Evolutionary conservation across 148 eudicot species (phyloP).

Genomic region (Dianthus caryophyllus): DNA sequence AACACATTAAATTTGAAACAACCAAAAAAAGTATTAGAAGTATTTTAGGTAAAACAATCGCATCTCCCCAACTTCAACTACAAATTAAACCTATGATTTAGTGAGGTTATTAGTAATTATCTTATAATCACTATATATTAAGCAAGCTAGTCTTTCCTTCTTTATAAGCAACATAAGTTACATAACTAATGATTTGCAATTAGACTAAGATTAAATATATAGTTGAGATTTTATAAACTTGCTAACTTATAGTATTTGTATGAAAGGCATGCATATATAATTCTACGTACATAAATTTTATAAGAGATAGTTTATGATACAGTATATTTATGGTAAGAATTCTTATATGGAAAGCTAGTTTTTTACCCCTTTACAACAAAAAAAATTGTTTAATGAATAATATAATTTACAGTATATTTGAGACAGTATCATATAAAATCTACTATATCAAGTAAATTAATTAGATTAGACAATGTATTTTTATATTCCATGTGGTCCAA

Average conservation of each 20-base stretch:
- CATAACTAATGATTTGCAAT: slow-evolving; percentile 3
- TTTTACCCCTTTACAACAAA: no score
- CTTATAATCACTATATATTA: slow-evolving; percentile 6
- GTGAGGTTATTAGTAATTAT: not conserved
- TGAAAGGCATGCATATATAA: no score
- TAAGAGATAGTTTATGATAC: no score
- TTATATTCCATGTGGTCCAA: slow-evolving; percentile 23
- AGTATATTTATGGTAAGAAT: no score
- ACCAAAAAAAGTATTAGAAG: not conserved
- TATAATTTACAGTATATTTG: no score
- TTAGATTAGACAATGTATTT: no score
- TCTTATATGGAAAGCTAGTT: no score
- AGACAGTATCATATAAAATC: no score
- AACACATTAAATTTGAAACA: no score
- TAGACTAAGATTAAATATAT: not conserved
- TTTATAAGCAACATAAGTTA: slow-evolving; percentile 26
- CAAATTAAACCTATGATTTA: not conserved
- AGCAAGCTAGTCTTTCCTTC: slow-evolving; percentile 24
- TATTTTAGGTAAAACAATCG: not conserved
- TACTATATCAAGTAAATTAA: no score
- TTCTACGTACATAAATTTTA: no score
- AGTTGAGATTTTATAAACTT: slow-evolving; percentile 6
- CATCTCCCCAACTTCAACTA: not conserved
- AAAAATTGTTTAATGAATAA: no score
- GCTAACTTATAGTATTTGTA: not conserved